A percentile compares a stretch with the other conserved stretches of the same genome.
Conservation (phyloP, 2,329 filamentous ascomycete genomes). For the Aspergillaceae sp. region DNA sequence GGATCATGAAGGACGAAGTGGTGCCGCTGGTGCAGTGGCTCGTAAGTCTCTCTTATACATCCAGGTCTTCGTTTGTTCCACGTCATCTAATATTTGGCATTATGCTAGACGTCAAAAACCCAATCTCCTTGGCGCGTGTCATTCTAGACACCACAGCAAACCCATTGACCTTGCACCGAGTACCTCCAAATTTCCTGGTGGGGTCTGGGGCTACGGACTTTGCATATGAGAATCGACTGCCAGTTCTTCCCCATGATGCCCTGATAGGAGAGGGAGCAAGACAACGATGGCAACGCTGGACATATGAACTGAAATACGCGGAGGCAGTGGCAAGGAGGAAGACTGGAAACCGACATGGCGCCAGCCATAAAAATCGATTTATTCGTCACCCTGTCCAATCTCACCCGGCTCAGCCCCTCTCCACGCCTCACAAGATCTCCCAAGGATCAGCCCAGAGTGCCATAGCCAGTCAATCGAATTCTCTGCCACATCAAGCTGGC, state of each 20-base stretch:
- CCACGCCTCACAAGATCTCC: conserved; percentile 8
- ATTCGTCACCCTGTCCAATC: conserved; percentile 15
- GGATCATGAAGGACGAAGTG: conserved; percentile 82
- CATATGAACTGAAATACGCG: conserved; percentile 56
- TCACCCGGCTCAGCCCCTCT: conserved; percentile 15
- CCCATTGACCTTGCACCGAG: conserved; percentile 72
- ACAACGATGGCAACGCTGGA: conserved; percentile 74
- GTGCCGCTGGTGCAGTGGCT: conserved; percentile 82
- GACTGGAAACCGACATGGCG: conserved; percentile 13
- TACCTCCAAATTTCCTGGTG: conserved; percentile 86
- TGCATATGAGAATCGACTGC: conserved; percentile 68
- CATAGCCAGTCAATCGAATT: neutral
- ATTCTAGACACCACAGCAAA: conserved; percentile 70
- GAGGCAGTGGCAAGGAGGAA: conserved; percentile 39
- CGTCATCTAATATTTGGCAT: conserved; percentile 3
- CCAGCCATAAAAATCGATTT: conserved; percentile 12
- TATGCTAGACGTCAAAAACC: conserved; percentile 62
- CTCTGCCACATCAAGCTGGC: neutral
- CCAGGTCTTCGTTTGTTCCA: neutral
- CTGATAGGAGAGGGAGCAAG: conserved; percentile 72
- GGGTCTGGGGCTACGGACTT: conserved; percentile 81
- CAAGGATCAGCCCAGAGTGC: neutral
- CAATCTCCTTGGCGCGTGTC: conserved; percentile 74
- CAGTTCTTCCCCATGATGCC: conserved; percentile 62
- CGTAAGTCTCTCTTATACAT: conserved; percentile 51